Conservation (phyloP, 2,329 filamentous ascomycete genomes). For the Penicillium sp. region DNA sequence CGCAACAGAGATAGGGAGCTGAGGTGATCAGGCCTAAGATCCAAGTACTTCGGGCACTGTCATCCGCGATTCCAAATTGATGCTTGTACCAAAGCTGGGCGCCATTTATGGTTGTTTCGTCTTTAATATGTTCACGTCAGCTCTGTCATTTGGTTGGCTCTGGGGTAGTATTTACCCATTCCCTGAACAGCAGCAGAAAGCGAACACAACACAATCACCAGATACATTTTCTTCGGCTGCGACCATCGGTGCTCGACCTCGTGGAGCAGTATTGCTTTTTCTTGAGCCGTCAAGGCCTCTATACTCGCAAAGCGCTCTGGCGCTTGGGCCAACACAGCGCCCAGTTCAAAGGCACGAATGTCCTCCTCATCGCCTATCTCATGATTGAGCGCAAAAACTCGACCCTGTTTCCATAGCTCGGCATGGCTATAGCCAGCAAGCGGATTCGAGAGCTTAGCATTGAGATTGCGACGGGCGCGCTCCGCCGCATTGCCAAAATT, state of each 20-base stretch:
- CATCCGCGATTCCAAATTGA: slow-evolving; percentile 60
- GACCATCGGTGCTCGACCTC: slow-evolving; percentile 69
- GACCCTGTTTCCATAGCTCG: slow-evolving; percentile 58
- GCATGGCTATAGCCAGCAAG: slow-evolving; percentile 50
- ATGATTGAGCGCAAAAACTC: slow-evolving; percentile 59
- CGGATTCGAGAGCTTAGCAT: slow-evolving; percentile 57
- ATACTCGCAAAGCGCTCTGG: slow-evolving; percentile 53
- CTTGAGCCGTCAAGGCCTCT: slow-evolving; percentile 57
- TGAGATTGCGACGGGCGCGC: slow-evolving; percentile 42
- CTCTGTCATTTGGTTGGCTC: neutral
- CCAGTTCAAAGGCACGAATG: slow-evolving; percentile 60
- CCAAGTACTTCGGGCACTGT: slow-evolving; percentile 55
- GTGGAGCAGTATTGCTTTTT: slow-evolving; percentile 58
- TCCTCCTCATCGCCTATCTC: slow-evolving; percentile 58
- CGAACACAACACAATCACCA: slow-evolving; percentile 67
- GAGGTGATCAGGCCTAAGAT: slow-evolving; percentile 63
- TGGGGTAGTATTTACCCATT: slow-evolving; percentile 51
- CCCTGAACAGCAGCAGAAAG: slow-evolving; percentile 70
- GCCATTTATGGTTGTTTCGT: slow-evolving; percentile 70
- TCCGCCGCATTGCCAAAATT: slow-evolving; percentile 38
- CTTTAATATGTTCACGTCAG: slow-evolving; percentile 32
- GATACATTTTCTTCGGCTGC: slow-evolving; percentile 66
- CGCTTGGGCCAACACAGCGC: slow-evolving; percentile 60
- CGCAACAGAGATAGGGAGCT: slow-evolving; percentile 62
- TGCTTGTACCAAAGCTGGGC: slow-evolving; percentile 65